Evolutionary conservation across 495 filamentous ascomycete species (phyloP).

Genomic region (Neurospora cerealis): DNA sequence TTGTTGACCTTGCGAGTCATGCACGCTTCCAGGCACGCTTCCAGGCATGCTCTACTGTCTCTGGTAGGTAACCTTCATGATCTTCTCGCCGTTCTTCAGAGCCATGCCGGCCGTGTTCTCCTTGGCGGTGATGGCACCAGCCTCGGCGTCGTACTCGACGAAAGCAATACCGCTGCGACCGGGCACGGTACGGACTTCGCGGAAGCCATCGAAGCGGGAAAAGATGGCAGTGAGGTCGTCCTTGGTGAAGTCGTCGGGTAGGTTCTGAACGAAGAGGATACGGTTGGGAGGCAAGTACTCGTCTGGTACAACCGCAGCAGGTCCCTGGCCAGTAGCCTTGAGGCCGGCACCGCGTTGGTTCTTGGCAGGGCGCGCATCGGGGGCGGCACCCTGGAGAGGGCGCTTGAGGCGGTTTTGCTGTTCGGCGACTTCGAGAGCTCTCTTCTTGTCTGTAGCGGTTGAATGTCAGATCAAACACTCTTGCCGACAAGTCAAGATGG

Average conservation of each 20-base stretch:
- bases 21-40: neutral
- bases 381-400: conserved; percentile 43
- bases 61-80: conserved; percentile 82
- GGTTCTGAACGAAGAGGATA: conserved; percentile 88
- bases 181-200: conserved; percentile 82
- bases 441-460: conserved; percentile 63
- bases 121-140: conserved; percentile 87
- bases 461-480: neutral
- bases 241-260: conserved; percentile 78
- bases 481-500: neutral
- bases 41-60: conserved; percentile 48
- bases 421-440: conserved; percentile 75
- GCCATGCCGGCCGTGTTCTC: conserved; percentile 88
- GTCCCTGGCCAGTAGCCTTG: conserved; percentile 63
- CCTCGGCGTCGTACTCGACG: conserved; percentile 88
- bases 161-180: conserved; percentile 86
- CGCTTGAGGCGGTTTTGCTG: conserved; percentile 77
- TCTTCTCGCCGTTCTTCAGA: conserved; percentile 56
- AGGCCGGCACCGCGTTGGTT: conserved; percentile 66
- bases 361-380: conserved; percentile 58
- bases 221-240: conserved; percentile 75
- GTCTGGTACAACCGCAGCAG: conserved; percentile 75
- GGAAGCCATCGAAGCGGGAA: conserved; percentile 85
- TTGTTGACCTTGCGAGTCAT: neutral
- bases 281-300: conserved; percentile 97